A percentile compares a stretch with the other conserved stretches of the same genome.
Conservation (phyloP, 257 asterid species). For the Gentiana dahurica region DNA sequence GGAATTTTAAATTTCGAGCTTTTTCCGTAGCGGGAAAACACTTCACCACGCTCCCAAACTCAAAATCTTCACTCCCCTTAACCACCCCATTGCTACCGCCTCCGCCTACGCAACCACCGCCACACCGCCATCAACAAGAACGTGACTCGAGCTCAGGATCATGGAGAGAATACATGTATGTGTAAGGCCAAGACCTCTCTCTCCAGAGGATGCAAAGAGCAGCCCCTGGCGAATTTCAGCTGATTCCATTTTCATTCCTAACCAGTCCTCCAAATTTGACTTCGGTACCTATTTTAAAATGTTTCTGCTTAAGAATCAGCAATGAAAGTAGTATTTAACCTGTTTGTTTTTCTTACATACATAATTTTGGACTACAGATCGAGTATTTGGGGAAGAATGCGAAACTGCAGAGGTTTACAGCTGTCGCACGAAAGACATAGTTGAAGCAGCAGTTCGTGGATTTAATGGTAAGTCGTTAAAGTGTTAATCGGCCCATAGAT, state of each 20-base stretch:
- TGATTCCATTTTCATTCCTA: conserved; percentile 51
- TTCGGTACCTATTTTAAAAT: conserved; percentile 30
- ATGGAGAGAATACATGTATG: conserved; percentile 94
- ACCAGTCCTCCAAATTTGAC: conserved; percentile 64
- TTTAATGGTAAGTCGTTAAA: conserved; percentile 52
- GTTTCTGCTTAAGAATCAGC: neutral
- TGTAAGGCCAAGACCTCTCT: conserved; percentile 72
- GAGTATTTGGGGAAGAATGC: conserved; percentile 57
- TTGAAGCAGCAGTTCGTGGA: conserved; percentile 72
- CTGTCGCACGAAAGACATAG: conserved; percentile 62
- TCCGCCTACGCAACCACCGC: too few species aligned
- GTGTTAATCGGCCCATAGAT: neutral
- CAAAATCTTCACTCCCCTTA: too few species aligned
- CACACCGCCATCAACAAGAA: too few species aligned
- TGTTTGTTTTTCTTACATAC: neutral
- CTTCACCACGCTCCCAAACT: too few species aligned
- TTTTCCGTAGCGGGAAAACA: too few species aligned
- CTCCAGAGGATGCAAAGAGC: conserved; percentile 52
- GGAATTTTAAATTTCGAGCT: too few species aligned
- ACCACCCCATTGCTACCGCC: too few species aligned
- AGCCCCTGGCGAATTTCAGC: conserved; percentile 81
- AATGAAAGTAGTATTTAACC: neutral
- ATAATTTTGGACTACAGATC: conserved; percentile 26
- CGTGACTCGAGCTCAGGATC: neutral
- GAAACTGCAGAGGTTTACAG: conserved; percentile 53